phyloP scores from a whole-genome alignment of 1,139 yeast species.

The Debaryomyces coudertii region DNA sequence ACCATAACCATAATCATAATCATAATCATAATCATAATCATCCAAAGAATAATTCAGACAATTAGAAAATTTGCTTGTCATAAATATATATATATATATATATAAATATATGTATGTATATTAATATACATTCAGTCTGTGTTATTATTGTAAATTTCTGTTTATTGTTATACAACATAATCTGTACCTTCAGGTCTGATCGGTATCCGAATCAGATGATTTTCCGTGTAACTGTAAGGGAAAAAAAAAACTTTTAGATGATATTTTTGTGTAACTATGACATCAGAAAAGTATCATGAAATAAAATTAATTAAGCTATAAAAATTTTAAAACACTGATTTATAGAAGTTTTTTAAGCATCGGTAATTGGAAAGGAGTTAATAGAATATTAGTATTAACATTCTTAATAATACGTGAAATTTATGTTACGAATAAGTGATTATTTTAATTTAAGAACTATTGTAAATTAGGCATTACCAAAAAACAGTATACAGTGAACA shows the following conservation, averaged over 20 bases:
- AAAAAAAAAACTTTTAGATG: background rate
- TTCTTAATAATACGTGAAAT: too few relatives aligned
- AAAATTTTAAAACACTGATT: background rate
- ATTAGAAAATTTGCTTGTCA: background rate
- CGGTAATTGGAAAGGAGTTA: background rate
- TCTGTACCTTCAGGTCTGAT: background rate
- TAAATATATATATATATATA: background rate
- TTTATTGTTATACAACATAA: background rate
- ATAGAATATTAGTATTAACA: background rate
- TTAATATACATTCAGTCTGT: background rate
- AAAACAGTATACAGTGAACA: background rate
- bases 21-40: slow-evolving; percentile 2
- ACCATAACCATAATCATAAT: slow-evolving; percentile 1
- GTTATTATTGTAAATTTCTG: background rate
- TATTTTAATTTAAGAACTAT: background rate
- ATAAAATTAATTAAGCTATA: background rate
- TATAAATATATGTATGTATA: too few relatives aligned
- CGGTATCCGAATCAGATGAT: slow-evolving; percentile 3
- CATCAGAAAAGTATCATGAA: background rate
- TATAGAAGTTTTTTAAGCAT: background rate
- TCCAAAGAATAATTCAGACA: slow-evolving; percentile 5
- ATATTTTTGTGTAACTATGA: background rate
- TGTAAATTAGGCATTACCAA: background rate
- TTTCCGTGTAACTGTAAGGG: background rate
- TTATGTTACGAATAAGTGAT: background rate